These are phyloP conservation scores for Bombardia bombarda DNA, from an alignment of 495 filamentous ascomycete species.

Conservation along the genomic window DNA sequence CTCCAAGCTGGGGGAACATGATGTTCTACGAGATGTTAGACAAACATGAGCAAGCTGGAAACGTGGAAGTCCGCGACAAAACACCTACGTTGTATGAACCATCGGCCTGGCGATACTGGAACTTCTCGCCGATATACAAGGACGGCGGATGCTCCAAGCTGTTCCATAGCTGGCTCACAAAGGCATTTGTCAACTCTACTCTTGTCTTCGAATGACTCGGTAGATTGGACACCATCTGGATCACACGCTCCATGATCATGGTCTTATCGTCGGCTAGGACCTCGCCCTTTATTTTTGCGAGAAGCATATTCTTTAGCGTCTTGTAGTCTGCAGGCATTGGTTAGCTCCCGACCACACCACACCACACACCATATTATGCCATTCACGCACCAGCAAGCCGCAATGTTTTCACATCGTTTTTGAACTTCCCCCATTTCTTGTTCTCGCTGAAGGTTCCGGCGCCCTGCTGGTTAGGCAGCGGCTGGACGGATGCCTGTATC, in stretches of 20 bases:
- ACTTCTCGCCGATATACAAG: conserved; percentile 56
- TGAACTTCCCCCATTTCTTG: conserved; percentile 42
- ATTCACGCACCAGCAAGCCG: conserved; percentile 31
- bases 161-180: conserved; percentile 65
- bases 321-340: conserved; percentile 27
- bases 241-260: conserved; percentile 70
- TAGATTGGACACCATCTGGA: conserved; percentile 63
- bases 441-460: conserved; percentile 43
- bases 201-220: conserved; percentile 55
- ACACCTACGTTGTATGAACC: conserved; percentile 50
- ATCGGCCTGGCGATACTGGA: conserved; percentile 61
- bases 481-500: conserved; percentile 54
- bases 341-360: no score
- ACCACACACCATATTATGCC: no score
- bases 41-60: no score
- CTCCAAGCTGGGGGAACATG: conserved; percentile 36
- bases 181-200: conserved; percentile 57
- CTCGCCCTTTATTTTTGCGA: conserved; percentile 36
- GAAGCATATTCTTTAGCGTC: conserved; percentile 28
- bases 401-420: conserved; percentile 55
- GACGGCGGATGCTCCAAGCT: conserved; percentile 49
- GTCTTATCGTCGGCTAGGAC: conserved; percentile 66
- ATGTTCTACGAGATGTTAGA: conserved; percentile 26
- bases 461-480: conserved; percentile 58
- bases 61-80: background rate